phyloP scores from a whole-genome alignment of 352 stramenopile species.

The Pythium brachiatum region DNA sequence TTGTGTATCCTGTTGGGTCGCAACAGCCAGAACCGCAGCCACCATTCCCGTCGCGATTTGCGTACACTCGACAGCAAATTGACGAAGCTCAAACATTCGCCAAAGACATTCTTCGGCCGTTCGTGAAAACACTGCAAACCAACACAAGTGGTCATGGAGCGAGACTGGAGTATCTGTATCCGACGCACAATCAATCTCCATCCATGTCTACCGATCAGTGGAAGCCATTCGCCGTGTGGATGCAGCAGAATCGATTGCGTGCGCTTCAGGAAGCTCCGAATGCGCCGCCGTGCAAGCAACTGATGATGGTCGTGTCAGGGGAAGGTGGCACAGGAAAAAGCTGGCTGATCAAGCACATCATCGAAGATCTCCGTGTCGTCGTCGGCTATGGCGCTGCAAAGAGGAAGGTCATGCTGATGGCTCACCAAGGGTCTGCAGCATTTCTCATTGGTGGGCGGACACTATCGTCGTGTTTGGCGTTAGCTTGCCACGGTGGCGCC shows the following conservation, averaged over 20 bases:
- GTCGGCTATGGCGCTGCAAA: background rate
- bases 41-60: background rate
- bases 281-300: background rate
- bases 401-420: background rate
- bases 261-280: background rate
- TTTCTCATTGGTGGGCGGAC: constrained; percentile 6
- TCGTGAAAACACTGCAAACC: background rate
- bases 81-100: background rate
- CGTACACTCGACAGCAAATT: background rate
- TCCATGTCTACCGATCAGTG: constrained; percentile 8
- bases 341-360: constrained; percentile 9
- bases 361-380: constrained; percentile 1
- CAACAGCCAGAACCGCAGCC: background rate
- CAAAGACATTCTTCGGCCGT: constrained; percentile 2
- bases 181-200: background rate
- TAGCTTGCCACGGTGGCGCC: background rate
- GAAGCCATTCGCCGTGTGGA: constrained; percentile 6
- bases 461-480: background rate
- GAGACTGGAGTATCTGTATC: background rate
- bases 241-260: background rate
- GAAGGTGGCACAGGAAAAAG: constrained; percentile 12
- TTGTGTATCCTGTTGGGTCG: too few species aligned
- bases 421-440: constrained; percentile 11
- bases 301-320: constrained; percentile 4
- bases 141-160: background rate